Conservation (phyloP, 139 green algal genomes). For the Chlorella ohadii region DNA sequence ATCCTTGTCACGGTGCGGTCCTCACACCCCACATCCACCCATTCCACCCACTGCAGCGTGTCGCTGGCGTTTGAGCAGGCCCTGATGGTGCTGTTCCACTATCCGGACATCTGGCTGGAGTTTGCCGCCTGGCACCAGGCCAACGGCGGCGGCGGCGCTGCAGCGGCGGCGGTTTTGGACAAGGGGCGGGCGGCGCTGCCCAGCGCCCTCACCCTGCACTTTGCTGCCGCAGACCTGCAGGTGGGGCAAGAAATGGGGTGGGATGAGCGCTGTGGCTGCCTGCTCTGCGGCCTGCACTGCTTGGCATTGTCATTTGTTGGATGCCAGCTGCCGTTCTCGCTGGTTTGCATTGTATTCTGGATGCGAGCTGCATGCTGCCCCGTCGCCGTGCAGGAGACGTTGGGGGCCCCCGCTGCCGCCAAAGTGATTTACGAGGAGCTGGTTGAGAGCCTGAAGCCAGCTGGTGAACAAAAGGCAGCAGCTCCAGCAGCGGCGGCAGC, state of each 20-base stretch:
- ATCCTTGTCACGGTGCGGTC: neutral
- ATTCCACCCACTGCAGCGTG: slow-evolving; percentile 50
- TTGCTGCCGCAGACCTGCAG: slow-evolving; percentile 80
- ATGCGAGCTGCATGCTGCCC: neutral
- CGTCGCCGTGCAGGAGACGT: neutral
- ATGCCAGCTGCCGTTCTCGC: too few species aligned
- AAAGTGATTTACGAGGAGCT: slow-evolving; percentile 69
- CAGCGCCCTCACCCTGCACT: slow-evolving; percentile 75
- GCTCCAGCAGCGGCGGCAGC: neutral
- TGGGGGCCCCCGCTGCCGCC: slow-evolving; percentile 45
- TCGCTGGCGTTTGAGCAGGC: slow-evolving; percentile 86
- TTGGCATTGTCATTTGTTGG: too few species aligned
- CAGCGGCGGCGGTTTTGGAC: slow-evolving; percentile 53
- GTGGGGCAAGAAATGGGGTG: slow-evolving; percentile 53
- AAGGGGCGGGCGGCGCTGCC: slow-evolving; percentile 67
- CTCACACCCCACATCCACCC: neutral
- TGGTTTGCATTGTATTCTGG: neutral
- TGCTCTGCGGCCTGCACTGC: too few species aligned
- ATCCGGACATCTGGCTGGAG: slow-evolving; percentile 72
- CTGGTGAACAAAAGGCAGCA: slow-evolving; percentile 10
- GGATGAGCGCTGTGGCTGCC: too few species aligned
- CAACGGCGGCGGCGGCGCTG: slow-evolving; percentile 16
- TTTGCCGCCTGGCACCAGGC: slow-evolving; percentile 50
- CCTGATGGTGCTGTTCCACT: slow-evolving; percentile 75
- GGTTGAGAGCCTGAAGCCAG: slow-evolving; percentile 23